Percentiles rank a stretch among this genome's conserved stretches.
These are phyloP conservation scores for Fusarium staphyleae DNA, from an alignment of 2,329 filamentous ascomycete genomes.

Conservation along the genomic window DNA sequence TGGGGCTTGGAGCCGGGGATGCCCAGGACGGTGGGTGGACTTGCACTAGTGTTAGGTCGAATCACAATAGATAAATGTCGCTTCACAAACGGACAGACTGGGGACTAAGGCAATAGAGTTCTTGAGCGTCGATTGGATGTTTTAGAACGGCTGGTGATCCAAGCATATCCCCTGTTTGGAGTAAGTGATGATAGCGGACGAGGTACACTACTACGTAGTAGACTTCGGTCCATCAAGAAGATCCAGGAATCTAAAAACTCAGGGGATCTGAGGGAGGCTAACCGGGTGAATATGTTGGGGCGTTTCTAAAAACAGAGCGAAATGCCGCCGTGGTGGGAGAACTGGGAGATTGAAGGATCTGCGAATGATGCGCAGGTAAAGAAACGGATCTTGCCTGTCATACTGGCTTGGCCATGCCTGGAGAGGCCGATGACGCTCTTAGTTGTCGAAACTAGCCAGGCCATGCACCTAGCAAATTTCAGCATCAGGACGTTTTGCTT, in stretches of 20 bases:
- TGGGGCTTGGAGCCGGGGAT: slow-evolving; percentile 28
- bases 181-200: background rate
- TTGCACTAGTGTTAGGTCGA: slow-evolving; percentile 40
- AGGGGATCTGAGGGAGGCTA: slow-evolving; percentile 11
- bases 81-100: slow-evolving; percentile 25
- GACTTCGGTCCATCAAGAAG: slow-evolving; percentile 12
- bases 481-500: slow-evolving; percentile 21
- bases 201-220: slow-evolving; percentile 5
- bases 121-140: slow-evolving; percentile 13
- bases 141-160: slow-evolving; percentile 4
- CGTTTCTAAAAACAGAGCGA: slow-evolving; percentile 38
- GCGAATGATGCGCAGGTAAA: slow-evolving; percentile 25
- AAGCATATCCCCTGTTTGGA: slow-evolving; percentile 14
- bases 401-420: background rate
- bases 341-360: slow-evolving; percentile 38
- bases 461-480: slow-evolving; percentile 18
- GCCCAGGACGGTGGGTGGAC: slow-evolving; percentile 38
- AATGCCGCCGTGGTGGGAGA: slow-evolving; percentile 20
- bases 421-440: slow-evolving; percentile 7
- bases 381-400: slow-evolving; percentile 23
- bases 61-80: slow-evolving; percentile 29
- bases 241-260: slow-evolving; percentile 1
- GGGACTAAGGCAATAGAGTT: slow-evolving; percentile 16
- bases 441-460: too few species aligned
- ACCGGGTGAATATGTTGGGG: slow-evolving; percentile 18